Evolutionary conservation across 345 rosid genomes (phyloP), one percentile per base, ranked within the genome.

Genomic region (Mallotus nudiflorus): DNA sequence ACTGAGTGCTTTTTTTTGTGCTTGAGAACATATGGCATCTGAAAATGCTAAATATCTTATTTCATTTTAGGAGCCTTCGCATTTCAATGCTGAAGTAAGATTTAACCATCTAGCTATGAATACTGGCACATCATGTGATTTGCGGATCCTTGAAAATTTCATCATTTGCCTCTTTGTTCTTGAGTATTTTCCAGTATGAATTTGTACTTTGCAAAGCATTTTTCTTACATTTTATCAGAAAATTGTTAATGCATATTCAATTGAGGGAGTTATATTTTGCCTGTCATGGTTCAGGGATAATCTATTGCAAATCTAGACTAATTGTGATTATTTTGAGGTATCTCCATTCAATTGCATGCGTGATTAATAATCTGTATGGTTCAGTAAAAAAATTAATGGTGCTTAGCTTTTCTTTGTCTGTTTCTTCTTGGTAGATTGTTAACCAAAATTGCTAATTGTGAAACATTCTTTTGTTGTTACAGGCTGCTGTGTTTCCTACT

Each of bases 401-500:
- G 46, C 10, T 51, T 22, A 52, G 27, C 25, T n/a, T 52, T 20
- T 52, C 56, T 52, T 20, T 6, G 9, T 56, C 31, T 56, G 18
- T 56, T 39, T 62, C 50, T 22, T 57, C 19, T 14, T 40, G 27
- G 33, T 1, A 20, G 22, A 22, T 22, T 5, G 18, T 62, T 4
- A 22, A 37, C 50, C 22, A 13, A 59, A 56, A 54, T 45, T 14
- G 57, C n/a, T n/a, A n/a, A n/a, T n/a, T n/a, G n/a, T 65, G 62
- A 65, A 68, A 48, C 53, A 12, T 4, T 15, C 42, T 6, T 49
- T 42, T 25, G 55, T 22, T 35, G 13, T 42, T 19, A 45, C 60
- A 55, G 12, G 27, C 60, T 55, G n/a, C n/a, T n/a, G n/a, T n/a
- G n/a, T n/a, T n/a, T n/a, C n/a, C n/a, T n/a, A n/a, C n/a, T n/a